A percentile compares a stretch with the other conserved stretches of the same genome.
Conservation (phyloP, 2,329 filamentous ascomycete species). For the Microsporum canis region DNA sequence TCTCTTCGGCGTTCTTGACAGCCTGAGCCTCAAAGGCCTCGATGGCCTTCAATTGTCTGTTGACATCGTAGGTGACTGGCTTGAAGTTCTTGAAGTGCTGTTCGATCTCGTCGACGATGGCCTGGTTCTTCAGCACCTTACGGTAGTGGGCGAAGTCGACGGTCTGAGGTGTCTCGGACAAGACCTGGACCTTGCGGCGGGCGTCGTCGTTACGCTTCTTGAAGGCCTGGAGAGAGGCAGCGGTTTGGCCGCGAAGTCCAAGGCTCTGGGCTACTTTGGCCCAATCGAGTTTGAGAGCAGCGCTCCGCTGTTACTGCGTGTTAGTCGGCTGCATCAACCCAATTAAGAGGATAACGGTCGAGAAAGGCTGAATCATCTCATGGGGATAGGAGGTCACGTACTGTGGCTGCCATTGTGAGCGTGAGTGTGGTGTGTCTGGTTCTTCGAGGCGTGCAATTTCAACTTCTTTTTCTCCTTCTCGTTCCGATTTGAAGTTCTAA, state of each 20-base stretch:
- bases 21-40: slow-evolving; percentile 96
- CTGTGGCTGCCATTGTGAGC: slow-evolving; percentile 5
- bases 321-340: slow-evolving; percentile 8
- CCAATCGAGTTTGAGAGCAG: slow-evolving; percentile 99
- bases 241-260: slow-evolving; percentile 91
- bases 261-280: slow-evolving; percentile 86
- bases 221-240: slow-evolving; percentile 82
- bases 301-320: slow-evolving; percentile 60
- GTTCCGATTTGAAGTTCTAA: background rate
- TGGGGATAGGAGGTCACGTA: background rate
- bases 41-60: slow-evolving; percentile 92
- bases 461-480: background rate
- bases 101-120: slow-evolving; percentile 93
- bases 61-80: slow-evolving; percentile 84
- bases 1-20: slow-evolving; percentile 90
- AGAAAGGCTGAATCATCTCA: background rate
- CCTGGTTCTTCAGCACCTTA: slow-evolving; percentile 84
- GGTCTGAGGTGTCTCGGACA: slow-evolving; percentile 70
- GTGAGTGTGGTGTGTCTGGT: background rate
- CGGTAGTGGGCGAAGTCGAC: slow-evolving; percentile 95
- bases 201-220: slow-evolving; percentile 99
- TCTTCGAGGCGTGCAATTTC: slow-evolving; percentile 1
- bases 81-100: slow-evolving; percentile 86
- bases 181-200: slow-evolving; percentile 78
- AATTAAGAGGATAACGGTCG: slow-evolving; percentile 9